These are phyloP conservation scores for Furcasterigmium sp. DNA, from an alignment of 2,329 filamentous ascomycete genomes.

Conservation along the genomic window DNA sequence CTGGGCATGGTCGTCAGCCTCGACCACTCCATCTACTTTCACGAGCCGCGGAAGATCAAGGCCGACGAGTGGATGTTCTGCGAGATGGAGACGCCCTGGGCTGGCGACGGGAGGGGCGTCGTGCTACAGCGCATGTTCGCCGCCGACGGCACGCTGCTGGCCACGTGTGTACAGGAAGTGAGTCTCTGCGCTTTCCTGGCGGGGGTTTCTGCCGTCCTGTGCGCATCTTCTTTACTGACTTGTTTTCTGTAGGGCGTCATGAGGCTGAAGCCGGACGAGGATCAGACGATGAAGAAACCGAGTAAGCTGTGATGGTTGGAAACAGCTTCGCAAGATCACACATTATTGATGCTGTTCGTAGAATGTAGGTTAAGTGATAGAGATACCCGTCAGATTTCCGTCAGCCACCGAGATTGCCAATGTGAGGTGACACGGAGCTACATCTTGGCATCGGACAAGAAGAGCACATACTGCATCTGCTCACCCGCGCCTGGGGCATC, in stretches of 20 bases:
- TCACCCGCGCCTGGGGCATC: too few species aligned
- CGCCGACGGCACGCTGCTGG: constrained; percentile 65
- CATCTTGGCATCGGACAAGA: too few species aligned
- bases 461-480: too few species aligned
- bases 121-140: constrained; percentile 72
- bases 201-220: too few species aligned
- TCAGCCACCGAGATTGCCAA: too few species aligned
- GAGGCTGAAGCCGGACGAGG: constrained; percentile 37
- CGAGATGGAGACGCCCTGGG: constrained; percentile 78
- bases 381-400: too few species aligned
- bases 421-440: too few species aligned
- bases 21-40: constrained; percentile 70
- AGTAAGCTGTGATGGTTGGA: neutral
- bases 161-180: constrained; percentile 77
- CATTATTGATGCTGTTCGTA: too few species aligned
- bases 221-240: too few species aligned
- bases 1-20: constrained; percentile 83
- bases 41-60: constrained; percentile 51
- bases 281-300: constrained; percentile 16
- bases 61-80: constrained; percentile 74
- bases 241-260: constrained; percentile 40
- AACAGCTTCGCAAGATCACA: too few species aligned
- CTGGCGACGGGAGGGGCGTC: constrained; percentile 69
- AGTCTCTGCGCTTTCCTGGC: constrained; percentile 18
- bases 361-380: too few species aligned